Percentiles rank a stretch among this genome's conserved stretches.
Evolutionary conservation across 2,329 filamentous ascomycete genomes (phyloP).

Genomic region (Trichoderma simmonsii): DNA sequence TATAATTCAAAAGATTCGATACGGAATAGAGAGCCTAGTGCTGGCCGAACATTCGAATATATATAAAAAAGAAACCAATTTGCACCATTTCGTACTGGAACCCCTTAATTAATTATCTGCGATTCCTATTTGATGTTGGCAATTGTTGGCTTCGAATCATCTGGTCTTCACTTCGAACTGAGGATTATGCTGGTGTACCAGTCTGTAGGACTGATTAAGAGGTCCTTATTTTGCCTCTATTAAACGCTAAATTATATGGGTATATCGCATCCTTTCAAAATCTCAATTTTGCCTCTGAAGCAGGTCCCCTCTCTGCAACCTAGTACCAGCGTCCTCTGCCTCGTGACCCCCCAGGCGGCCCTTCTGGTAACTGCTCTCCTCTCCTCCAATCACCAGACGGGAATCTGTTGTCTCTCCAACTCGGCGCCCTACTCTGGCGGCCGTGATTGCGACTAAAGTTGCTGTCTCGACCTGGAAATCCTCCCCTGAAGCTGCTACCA

Average conservation of each 20-base stretch:
- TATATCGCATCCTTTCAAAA: constrained; percentile 27
- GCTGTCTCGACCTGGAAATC: constrained; percentile 27
- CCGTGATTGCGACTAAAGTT: constrained; percentile 34
- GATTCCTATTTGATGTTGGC: not conserved
- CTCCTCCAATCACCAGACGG: constrained; percentile 63
- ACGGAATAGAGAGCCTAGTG: constrained; percentile 28
- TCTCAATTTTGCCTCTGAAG: not conserved
- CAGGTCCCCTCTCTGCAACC: not conserved
- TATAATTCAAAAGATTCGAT: constrained; percentile 40
- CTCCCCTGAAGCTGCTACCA: constrained; percentile 25
- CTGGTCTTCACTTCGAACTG: not conserved
- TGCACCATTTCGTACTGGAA: not conserved
- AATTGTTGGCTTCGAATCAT: not conserved
- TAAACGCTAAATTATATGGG: constrained; percentile 22
- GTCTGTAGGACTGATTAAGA: not conserved
- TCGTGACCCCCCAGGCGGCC: constrained; percentile 33
- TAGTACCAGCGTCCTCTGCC: constrained; percentile 31
- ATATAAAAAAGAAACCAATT: not conserved
- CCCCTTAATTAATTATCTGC: not conserved
- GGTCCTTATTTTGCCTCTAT: not conserved
- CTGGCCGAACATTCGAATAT: not conserved
- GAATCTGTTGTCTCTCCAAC: constrained; percentile 38
- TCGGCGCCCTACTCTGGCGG: constrained; percentile 35
- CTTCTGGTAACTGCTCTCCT: constrained; percentile 60
- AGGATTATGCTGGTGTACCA: not conserved